phyloP scores from a whole-genome alignment of 352 stramenopile genomes.

The Bremia lactucae region DNA sequence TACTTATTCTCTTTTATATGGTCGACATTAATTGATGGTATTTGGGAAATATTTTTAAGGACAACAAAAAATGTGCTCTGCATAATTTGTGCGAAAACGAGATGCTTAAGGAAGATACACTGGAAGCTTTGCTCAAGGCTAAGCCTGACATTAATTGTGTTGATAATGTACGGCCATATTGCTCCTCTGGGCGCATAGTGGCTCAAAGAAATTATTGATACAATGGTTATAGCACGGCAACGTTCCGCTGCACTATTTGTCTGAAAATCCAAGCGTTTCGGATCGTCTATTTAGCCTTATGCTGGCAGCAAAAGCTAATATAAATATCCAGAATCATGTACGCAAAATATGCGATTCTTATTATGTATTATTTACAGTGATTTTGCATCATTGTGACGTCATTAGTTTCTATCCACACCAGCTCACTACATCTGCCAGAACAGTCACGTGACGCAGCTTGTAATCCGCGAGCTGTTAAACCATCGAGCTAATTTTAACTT shows the following conservation, averaged over 20 bases:
- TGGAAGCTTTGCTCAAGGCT: slow-evolving; percentile 37
- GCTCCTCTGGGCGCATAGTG: too few relatives aligned
- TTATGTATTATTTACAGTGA: background rate
- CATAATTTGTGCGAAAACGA: slow-evolving; percentile 75
- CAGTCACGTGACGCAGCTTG: slow-evolving; percentile 25
- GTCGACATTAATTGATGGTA: background rate
- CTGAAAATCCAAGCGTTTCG: slow-evolving; percentile 35
- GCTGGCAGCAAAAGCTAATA: slow-evolving; percentile 30
- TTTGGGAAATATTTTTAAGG: slow-evolving; percentile 11
- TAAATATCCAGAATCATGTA: slow-evolving; percentile 66
- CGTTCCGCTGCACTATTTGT: slow-evolving; percentile 47
- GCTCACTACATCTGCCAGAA: slow-evolving; percentile 73
- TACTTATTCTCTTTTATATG: background rate
- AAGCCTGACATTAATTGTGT: slow-evolving; percentile 28
- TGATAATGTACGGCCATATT: slow-evolving; percentile 25
- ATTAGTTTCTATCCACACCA: slow-evolving; percentile 59
- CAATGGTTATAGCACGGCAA: slow-evolving; percentile 41
- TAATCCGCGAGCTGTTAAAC: slow-evolving; percentile 38
- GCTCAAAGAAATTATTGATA: background rate
- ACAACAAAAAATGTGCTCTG: slow-evolving; percentile 46
- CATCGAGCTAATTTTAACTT: slow-evolving; percentile 60
- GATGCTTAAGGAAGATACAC: slow-evolving; percentile 16
- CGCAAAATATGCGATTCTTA: background rate
- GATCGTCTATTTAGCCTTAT: slow-evolving; percentile 29
- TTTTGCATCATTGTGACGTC: slow-evolving; percentile 1